Conservation (phyloP, 202 grass and related monocot genomes). For the Zoysia matrella region DNA sequence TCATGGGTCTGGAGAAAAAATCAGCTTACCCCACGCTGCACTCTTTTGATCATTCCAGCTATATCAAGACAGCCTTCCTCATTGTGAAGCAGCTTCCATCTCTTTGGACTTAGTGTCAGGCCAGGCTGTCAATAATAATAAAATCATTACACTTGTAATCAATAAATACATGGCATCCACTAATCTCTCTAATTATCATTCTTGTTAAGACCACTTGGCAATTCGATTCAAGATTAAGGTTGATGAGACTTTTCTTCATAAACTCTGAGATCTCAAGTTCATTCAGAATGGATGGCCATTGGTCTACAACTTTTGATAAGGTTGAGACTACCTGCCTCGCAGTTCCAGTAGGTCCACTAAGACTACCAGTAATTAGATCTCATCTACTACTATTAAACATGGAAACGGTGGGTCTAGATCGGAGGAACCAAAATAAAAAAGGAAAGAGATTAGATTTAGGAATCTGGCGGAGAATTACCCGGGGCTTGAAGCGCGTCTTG, state of each 20-base stretch:
- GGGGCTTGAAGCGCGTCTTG: constrained; percentile 80
- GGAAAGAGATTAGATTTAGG: background rate
- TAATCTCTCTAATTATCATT: constrained; percentile 24
- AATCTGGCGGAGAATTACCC: constrained; percentile 39
- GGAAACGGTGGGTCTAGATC: no score
- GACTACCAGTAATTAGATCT: constrained; percentile 14
- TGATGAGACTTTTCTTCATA: background rate
- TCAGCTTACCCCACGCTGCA: constrained; percentile 76
- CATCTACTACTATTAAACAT: background rate
- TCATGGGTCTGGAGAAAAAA: constrained; percentile 12
- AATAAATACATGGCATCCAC: constrained; percentile 6
- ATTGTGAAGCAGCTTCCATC: constrained; percentile 83
- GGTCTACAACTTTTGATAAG: background rate
- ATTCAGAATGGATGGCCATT: background rate
- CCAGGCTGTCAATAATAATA: constrained; percentile 63
- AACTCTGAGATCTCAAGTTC: background rate
- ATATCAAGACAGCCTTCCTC: constrained; percentile 78
- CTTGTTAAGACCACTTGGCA: background rate
- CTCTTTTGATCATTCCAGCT: constrained; percentile 69
- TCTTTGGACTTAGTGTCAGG: constrained; percentile 74
- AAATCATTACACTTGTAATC: constrained; percentile 10
- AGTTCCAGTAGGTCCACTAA: constrained; percentile 27
- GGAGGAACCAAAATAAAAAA: background rate
- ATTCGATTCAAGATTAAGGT: constrained; percentile 4
- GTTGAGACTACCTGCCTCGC: background rate